Conservation (phyloP, 352 stramenopile genomes). For the Globisporangium polare region DNA sequence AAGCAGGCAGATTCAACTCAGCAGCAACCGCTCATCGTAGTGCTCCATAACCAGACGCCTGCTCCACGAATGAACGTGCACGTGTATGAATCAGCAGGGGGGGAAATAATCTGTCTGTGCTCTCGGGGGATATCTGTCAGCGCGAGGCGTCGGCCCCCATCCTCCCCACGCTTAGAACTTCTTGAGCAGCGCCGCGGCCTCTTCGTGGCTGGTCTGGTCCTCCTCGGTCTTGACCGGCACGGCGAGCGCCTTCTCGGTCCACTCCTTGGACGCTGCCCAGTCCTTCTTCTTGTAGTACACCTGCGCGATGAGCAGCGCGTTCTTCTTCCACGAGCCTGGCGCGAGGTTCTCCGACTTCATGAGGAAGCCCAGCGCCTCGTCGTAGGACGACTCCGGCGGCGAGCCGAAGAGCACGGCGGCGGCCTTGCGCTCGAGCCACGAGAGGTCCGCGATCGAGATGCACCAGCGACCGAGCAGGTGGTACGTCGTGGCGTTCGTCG, state of each 20-base stretch:
- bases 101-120: too few relatives aligned
- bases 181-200: slow-evolving; percentile 61
- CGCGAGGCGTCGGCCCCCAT: not conserved
- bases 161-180: slow-evolving; percentile 30
- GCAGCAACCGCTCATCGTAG: not conserved
- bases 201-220: slow-evolving; percentile 64
- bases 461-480: slow-evolving; percentile 83
- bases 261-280: slow-evolving; percentile 56
- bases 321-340: slow-evolving; percentile 82
- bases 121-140: too few relatives aligned
- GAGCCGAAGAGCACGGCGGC: slow-evolving; percentile 78
- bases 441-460: slow-evolving; percentile 79
- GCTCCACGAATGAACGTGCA: not conserved
- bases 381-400: slow-evolving; percentile 76
- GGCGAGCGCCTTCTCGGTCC: slow-evolving; percentile 62
- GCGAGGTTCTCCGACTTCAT: slow-evolving; percentile 72
- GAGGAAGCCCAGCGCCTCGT: slow-evolving; percentile 74
- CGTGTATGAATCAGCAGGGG: not conserved
- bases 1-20: not conserved
- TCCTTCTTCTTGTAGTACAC: slow-evolving; percentile 83
- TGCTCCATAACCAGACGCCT: not conserved
- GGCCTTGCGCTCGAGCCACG: slow-evolving; percentile 83
- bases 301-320: slow-evolving; percentile 74
- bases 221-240: slow-evolving; percentile 56
- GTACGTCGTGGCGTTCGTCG: slow-evolving; percentile 63